phyloP scores from a whole-genome alignment of 2,329 filamentous ascomycete genomes.

The Cordyceps cicadae region DNA sequence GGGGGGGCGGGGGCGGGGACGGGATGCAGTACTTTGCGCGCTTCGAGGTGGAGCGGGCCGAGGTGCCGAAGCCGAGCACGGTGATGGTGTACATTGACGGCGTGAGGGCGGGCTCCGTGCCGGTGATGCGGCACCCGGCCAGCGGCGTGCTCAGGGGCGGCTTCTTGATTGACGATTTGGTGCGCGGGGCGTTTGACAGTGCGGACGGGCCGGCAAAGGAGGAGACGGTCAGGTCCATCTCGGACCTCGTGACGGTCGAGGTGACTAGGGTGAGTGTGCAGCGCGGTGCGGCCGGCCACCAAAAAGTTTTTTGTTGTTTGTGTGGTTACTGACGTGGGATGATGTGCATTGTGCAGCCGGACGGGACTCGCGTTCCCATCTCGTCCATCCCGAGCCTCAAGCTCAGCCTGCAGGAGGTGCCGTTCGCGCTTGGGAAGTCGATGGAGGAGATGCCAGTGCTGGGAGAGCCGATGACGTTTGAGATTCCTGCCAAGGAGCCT shows the following conservation, averaged over 20 bases:
- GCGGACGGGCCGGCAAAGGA: neutral
- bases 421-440: neutral
- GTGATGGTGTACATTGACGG: constrained; percentile 15
- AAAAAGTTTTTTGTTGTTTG: no score
- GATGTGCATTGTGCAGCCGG: neutral
- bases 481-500: neutral
- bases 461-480: neutral
- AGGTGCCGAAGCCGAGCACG: constrained; percentile 16
- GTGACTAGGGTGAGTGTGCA: neutral
- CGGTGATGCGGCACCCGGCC: constrained; percentile 14
- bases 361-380: neutral
- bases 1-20: neutral
- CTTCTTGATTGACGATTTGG: constrained; percentile 44
- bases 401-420: neutral
- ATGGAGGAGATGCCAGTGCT: neutral
- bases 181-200: constrained; percentile 43
- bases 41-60: constrained; percentile 14
- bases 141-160: constrained; percentile 12
- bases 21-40: constrained; percentile 13
- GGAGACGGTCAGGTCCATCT: neutral
- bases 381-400: neutral
- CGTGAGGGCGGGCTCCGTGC: constrained; percentile 14
- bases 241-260: neutral
- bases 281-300: no score
- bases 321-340: neutral